A percentile compares a stretch with the other conserved stretches of the same genome.
Evolutionary conservation across 2,329 filamentous ascomycete species (phyloP).

Genomic region (Neocatenulostroma microsporum): DNA sequence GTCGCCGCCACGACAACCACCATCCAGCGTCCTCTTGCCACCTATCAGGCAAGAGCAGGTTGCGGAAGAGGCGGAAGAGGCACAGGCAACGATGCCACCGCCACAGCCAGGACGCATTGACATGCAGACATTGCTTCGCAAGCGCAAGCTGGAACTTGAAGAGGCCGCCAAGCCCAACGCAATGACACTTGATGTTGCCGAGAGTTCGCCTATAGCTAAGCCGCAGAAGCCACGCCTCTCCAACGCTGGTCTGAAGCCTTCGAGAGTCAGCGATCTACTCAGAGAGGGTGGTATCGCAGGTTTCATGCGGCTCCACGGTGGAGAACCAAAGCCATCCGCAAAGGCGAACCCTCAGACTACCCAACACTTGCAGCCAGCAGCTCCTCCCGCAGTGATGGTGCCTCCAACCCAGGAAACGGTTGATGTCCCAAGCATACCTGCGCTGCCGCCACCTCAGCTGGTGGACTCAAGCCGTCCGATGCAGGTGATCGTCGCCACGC

Average conservation of each 20-base stretch:
- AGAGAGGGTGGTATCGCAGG: constrained; percentile 5
- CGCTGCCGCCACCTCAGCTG: constrained; percentile 9
- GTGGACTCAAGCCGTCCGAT: constrained; percentile 17
- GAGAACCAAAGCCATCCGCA: neutral
- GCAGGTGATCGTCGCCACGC: constrained; percentile 48
- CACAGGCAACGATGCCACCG: no score
- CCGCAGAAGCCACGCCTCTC: constrained; percentile 1
- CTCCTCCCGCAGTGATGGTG: constrained; percentile 10
- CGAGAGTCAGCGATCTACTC: constrained; percentile 3
- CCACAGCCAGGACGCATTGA: constrained; percentile 19
- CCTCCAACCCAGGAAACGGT: constrained; percentile 6
- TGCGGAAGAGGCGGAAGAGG: no score
- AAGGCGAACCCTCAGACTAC: neutral
- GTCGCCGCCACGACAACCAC: no score
- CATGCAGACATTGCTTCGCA: constrained; percentile 34
- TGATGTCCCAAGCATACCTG: neutral
- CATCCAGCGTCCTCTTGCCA: no score
- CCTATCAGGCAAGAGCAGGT: no score
- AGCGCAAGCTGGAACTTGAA: constrained; percentile 30
- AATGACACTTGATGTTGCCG: neutral
- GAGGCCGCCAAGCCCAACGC: neutral
- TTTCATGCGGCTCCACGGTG: constrained; percentile 13
- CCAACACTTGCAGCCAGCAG: constrained; percentile 4
- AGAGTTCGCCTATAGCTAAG: no score
- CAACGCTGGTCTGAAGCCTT: neutral